Evolutionary conservation across 2,329 filamentous ascomycete species (phyloP).

Genomic region (Trichoderma sp.): DNA sequence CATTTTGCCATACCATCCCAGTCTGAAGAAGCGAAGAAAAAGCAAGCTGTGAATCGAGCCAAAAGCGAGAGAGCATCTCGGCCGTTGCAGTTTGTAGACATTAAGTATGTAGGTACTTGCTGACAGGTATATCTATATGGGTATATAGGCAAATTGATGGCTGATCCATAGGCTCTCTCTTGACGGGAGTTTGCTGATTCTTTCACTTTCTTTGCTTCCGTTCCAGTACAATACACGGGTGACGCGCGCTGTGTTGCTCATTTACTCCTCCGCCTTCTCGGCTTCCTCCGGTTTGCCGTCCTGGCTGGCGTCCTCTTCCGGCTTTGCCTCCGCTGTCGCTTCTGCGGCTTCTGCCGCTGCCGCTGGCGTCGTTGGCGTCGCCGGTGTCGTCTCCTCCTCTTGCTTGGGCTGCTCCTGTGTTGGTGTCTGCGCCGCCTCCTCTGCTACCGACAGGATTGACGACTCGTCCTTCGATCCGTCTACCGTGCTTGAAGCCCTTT

Average conservation of each 20-base stretch:
- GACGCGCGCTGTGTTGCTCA: conserved; percentile 17
- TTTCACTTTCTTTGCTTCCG: conserved; percentile 26
- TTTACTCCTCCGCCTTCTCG: conserved; percentile 27
- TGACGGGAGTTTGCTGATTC: conserved; percentile 33
- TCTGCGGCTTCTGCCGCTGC: too few relatives aligned
- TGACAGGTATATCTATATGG: conserved; percentile 33
- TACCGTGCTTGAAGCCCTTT: conserved; percentile 53
- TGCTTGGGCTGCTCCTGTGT: conserved; percentile 21
- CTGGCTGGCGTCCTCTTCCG: conserved; percentile 30
- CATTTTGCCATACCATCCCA: background rate
- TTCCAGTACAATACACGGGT: conserved; percentile 26
- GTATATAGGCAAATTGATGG: conserved; percentile 4
- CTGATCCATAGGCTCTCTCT: conserved; percentile 19
- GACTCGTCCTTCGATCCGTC: conserved; percentile 37
- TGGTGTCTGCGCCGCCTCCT: conserved; percentile 25
- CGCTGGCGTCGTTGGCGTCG: background rate
- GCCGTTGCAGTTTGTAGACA: conserved; percentile 41
- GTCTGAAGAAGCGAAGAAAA: background rate
- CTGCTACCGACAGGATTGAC: conserved; percentile 29
- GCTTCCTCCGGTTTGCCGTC: conserved; percentile 25
- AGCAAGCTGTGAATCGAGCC: background rate
- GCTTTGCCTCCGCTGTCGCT: conserved; percentile 3
- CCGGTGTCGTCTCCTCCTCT: conserved; percentile 25
- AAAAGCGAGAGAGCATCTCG: conserved; percentile 2
- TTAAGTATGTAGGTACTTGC: conserved; percentile 40